Conservation (phyloP, 805 yeast species). For the Nakazawaea ishiwadae region DNA sequence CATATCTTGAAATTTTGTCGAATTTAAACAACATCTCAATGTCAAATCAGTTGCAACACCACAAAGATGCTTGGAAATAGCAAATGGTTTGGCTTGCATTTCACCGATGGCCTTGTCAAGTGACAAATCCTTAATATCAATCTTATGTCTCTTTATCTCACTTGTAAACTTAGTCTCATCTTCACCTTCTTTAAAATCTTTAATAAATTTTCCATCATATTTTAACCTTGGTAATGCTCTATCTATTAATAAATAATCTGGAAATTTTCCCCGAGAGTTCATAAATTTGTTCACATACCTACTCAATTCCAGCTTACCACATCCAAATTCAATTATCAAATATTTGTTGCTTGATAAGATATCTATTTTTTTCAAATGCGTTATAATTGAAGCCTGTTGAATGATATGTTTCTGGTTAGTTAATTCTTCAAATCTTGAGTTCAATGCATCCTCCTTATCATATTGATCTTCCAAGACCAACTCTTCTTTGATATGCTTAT, state of each 20-base stretch:
- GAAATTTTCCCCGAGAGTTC: constrained; percentile 8
- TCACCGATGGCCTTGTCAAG: constrained; percentile 44
- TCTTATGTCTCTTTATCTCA: constrained; percentile 48
- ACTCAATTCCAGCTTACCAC: constrained; percentile 84
- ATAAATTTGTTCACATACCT: constrained; percentile 47
- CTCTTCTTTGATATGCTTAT: constrained; percentile 11
- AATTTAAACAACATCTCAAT: constrained; percentile 40
- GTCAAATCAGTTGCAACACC: constrained; percentile 94
- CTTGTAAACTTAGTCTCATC: not conserved
- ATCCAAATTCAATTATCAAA: constrained; percentile 73
- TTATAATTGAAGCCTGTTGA: constrained; percentile 80
- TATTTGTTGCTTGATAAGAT: constrained; percentile 30
- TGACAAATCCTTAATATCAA: constrained; percentile 76
- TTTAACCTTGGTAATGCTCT: constrained; percentile 76
- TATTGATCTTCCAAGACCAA: constrained; percentile 17
- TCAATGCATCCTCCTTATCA: constrained; percentile 27
- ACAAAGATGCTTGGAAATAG: constrained; percentile 84
- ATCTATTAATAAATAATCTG: constrained; percentile 58
- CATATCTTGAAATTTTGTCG: constrained; percentile 5
- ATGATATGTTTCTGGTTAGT: constrained; percentile 68
- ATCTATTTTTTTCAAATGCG: constrained; percentile 44
- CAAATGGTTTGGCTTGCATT: constrained; percentile 32
- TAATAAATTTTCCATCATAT: constrained; percentile 60
- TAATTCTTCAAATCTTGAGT: constrained; percentile 42
- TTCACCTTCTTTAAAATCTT: constrained; percentile 28